A percentile compares a stretch with the other conserved stretches of the same genome.
Conservation (phyloP, 768 basidiomycete genomes). For the Hebeloma cylindrosporum region DNA sequence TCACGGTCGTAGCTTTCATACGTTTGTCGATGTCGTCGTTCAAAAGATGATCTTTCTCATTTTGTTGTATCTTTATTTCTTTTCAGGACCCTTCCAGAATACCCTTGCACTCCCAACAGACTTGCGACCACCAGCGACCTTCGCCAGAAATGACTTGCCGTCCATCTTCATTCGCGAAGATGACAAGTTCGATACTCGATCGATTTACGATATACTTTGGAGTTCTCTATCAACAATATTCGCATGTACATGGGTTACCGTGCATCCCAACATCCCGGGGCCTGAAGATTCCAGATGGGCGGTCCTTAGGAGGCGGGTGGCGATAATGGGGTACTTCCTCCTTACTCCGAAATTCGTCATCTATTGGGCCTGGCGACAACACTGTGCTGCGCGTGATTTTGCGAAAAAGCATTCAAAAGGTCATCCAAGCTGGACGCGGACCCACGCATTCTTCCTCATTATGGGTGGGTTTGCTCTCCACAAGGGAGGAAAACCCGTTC, state of each 20-base stretch:
- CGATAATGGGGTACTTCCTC: constrained; percentile 6
- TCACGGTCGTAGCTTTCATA: no score
- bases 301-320: neutral
- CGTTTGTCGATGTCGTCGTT: no score
- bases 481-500: constrained; percentile 20
- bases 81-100: no score
- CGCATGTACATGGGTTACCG: constrained; percentile 2
- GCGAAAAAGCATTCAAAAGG: constrained; percentile 9
- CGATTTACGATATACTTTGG: constrained; percentile 1
- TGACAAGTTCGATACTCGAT: constrained; percentile 11
- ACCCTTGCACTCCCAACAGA: no score
- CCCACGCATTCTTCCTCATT: constrained; percentile 12
- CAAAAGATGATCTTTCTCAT: no score
- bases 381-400: constrained; percentile 10
- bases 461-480: constrained; percentile 18
- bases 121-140: no score
- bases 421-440: constrained; percentile 4
- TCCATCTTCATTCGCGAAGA: no score
- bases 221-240: constrained; percentile 5
- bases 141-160: no score
- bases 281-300: neutral
- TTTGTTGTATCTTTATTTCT: no score
- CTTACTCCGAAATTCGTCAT: constrained; percentile 20
- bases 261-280: constrained; percentile 13
- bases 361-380: constrained; percentile 20